Conservation (phyloP, 1,284 basidiomycete species). For the Albatrellus sp. region DNA sequence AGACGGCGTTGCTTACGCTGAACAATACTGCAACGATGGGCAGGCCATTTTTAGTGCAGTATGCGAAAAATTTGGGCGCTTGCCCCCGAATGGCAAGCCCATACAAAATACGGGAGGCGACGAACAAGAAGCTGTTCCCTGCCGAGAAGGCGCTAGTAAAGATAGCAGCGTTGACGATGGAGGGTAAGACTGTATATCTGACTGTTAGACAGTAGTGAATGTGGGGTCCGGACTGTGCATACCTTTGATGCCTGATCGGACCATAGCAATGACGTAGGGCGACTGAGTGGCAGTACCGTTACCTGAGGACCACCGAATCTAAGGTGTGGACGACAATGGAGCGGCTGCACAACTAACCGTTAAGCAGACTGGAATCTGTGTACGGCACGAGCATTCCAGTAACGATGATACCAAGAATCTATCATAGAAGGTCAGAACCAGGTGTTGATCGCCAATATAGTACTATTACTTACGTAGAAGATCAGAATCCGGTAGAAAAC, state of each 20-base stretch:
- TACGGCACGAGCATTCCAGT: slow-evolving; percentile 76
- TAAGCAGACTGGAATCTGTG: slow-evolving; percentile 47
- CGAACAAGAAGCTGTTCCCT: slow-evolving; percentile 72
- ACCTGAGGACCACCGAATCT: background rate
- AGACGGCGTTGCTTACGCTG: slow-evolving; percentile 23
- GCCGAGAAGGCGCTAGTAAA: slow-evolving; percentile 76
- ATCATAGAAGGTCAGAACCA: slow-evolving; percentile 1
- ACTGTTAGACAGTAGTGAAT: background rate
- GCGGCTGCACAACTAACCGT: slow-evolving; percentile 13
- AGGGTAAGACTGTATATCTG: slow-evolving; percentile 37
- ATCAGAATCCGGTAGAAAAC: slow-evolving; percentile 72
- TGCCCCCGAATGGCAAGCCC: slow-evolving; percentile 71
- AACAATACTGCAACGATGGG: slow-evolving; percentile 51
- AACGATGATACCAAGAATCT: slow-evolving; percentile 61
- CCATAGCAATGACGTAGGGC: slow-evolving; percentile 78
- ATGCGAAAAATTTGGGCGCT: slow-evolving; percentile 47
- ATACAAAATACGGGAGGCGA: slow-evolving; percentile 73
- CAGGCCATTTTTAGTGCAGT: slow-evolving; percentile 65
- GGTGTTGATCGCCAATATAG: background rate
- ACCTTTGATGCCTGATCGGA: slow-evolving; percentile 61
- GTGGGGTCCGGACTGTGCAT: slow-evolving; percentile 2
- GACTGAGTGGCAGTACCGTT: slow-evolving; percentile 54
- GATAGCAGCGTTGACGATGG: slow-evolving; percentile 57
- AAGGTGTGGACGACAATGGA: background rate
- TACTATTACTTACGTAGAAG: slow-evolving; percentile 42